phyloP scores from a whole-genome alignment of 108 stramenopile species.

The Nitzschia sp. region DNA sequence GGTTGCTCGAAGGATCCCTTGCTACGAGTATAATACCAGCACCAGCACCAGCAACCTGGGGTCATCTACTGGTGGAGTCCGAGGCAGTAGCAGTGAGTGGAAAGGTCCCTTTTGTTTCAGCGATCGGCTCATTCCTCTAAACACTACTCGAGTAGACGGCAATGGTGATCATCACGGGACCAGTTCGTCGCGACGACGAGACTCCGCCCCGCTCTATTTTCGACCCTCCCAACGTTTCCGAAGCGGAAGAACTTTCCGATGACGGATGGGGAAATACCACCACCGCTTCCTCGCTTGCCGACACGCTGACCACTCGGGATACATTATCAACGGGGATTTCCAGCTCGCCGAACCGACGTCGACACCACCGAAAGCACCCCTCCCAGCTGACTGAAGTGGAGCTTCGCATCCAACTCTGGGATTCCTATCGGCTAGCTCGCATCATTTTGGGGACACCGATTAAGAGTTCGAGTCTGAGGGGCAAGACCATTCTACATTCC shows the following conservation, averaged over 20 bases:
- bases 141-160: too few species aligned
- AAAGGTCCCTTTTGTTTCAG: too few species aligned
- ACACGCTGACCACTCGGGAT: constrained; percentile 5
- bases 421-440: constrained; percentile 30
- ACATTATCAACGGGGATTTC: not conserved
- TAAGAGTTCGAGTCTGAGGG: not conserved
- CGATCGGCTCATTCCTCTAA: too few species aligned
- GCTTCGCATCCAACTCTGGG: constrained; percentile 21
- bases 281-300: not conserved
- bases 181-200: not conserved
- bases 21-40: too few species aligned
- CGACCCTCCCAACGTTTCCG: constrained; percentile 2
- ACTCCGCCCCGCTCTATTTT: constrained; percentile 11
- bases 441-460: constrained; percentile 30
- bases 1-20: too few species aligned
- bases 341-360: not conserved
- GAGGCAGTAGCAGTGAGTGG: too few species aligned
- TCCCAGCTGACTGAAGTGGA: constrained; percentile 16
- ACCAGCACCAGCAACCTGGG: too few species aligned
- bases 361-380: constrained; percentile 3
- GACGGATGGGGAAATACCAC: not conserved
- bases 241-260: constrained; percentile 1
- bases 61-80: too few species aligned
- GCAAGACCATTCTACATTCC: constrained; percentile 21
- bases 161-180: not conserved